A percentile compares a stretch with the other conserved stretches of the same genome.
These are phyloP conservation scores for Epichloe glyceriae DNA, from an alignment of 2,329 filamentous ascomycete species.

Conservation along the genomic window DNA sequence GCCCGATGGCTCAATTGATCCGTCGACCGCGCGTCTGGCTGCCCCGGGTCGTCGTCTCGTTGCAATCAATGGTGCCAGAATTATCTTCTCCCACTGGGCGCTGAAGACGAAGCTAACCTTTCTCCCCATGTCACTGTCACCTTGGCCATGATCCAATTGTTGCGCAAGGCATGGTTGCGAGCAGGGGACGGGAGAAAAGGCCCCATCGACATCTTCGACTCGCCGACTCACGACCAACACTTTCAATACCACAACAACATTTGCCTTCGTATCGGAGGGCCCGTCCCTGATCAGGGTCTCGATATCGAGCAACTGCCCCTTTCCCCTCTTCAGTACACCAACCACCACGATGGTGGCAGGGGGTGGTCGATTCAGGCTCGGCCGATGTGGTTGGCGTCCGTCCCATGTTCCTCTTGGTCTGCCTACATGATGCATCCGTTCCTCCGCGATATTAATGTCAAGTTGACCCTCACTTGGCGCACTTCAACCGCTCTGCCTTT, in stretches of 20 bases:
- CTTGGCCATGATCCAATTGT: neutral
- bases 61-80: neutral
- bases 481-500: neutral
- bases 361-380: neutral
- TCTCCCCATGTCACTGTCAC: neutral
- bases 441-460: neutral
- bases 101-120: neutral
- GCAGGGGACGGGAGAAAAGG: neutral
- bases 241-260: neutral
- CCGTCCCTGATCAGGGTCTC: conserved; percentile 2
- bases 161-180: neutral
- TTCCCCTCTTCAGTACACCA: neutral
- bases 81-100: neutral
- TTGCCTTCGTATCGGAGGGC: conserved; percentile 3
- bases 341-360: neutral
- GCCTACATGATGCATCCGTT: neutral
- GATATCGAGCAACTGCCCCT: neutral
- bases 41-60: neutral
- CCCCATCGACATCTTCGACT: neutral
- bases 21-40: neutral
- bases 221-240: conserved; percentile 1
- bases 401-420: neutral
- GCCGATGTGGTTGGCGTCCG: neutral
- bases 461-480: neutral
- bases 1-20: no score